Percentiles rank a stretch among this genome's conserved stretches.
Evolutionary conservation across 495 filamentous ascomycete species (phyloP).

Genomic region (Letharia lupina): DNA sequence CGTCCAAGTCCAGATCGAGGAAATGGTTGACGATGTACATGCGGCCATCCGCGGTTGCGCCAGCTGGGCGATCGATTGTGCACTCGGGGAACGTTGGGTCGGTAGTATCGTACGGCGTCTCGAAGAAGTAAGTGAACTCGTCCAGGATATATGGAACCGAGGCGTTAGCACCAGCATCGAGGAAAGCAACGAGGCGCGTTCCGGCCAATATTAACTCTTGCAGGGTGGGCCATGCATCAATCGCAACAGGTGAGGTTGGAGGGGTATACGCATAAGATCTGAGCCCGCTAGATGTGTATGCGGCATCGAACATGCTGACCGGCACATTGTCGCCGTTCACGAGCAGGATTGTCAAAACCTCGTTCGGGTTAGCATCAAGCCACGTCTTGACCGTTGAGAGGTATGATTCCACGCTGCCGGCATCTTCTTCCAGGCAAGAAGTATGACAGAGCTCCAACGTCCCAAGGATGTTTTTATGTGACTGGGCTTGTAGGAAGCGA

Average conservation of each 20-base stretch:
- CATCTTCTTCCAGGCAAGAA: constrained; percentile 54
- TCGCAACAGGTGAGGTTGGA: constrained; percentile 23
- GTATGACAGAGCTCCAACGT: constrained; percentile 59
- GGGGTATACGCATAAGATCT: constrained; percentile 49
- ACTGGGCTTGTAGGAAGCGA: constrained; percentile 61
- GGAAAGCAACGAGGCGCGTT: constrained; percentile 54
- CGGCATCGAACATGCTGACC: constrained; percentile 41
- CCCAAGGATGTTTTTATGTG: constrained; percentile 44
- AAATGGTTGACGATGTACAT: constrained; percentile 50
- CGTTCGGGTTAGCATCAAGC: constrained; percentile 56
- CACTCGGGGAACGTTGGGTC: constrained; percentile 42
- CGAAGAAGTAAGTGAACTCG: constrained; percentile 65
- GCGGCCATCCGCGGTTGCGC: constrained; percentile 32
- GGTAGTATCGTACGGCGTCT: constrained; percentile 57
- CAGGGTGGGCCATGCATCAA: constrained; percentile 55
- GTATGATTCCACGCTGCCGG: constrained; percentile 49
- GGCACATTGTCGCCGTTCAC: constrained; percentile 55
- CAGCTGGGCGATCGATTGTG: constrained; percentile 50
- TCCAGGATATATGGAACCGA: constrained; percentile 53
- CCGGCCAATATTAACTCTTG: constrained; percentile 50
- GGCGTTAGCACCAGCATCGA: constrained; percentile 45
- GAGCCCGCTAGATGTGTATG: constrained; percentile 48
- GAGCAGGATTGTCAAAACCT: constrained; percentile 61
- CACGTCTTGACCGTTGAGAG: constrained; percentile 51
- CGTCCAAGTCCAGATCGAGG: constrained; percentile 36